Evolutionary conservation across 202 grass and related monocot species (phyloP).

Genomic region (Thinopyrum obtusiflorum): DNA sequence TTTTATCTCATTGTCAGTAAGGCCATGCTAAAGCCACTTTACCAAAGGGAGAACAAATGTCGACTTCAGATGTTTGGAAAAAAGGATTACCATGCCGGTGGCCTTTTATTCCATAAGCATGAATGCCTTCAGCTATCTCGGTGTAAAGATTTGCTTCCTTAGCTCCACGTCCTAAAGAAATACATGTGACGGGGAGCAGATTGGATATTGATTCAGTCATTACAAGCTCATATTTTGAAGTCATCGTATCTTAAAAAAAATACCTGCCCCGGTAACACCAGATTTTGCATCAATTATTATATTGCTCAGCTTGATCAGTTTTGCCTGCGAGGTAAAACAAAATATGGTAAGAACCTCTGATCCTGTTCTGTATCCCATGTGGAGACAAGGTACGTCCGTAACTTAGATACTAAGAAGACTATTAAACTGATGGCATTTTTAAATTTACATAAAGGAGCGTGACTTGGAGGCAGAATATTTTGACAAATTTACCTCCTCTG

Average conservation of each 20-base stretch:
- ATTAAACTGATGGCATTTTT: neutral
- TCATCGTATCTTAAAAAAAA: neutral
- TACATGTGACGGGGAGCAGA: neutral
- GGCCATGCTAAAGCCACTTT: slow-evolving; percentile 2
- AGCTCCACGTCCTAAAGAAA: slow-evolving; percentile 79
- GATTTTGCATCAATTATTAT: slow-evolving; percentile 99
- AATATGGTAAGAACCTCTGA: slow-evolving; percentile 23
- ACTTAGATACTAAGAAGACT: slow-evolving; percentile 20
- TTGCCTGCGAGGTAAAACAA: slow-evolving; percentile 45
- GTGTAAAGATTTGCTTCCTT: slow-evolving; percentile 99
- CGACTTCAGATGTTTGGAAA: neutral
- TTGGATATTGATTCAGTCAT: slow-evolving; percentile 5
- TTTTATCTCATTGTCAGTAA: slow-evolving; percentile 29
- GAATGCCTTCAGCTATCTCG: slow-evolving; percentile 91
- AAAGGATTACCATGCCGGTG: slow-evolving; percentile 78
- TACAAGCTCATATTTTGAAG: neutral
- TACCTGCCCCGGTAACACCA: slow-evolving; percentile 90
- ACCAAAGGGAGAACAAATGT: neutral
- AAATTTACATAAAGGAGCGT: neutral
- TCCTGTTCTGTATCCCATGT: neutral
- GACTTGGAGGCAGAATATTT: neutral
- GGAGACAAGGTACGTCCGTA: neutral
- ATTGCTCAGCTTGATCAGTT: slow-evolving; percentile 74
- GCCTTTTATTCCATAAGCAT: slow-evolving; percentile 88
- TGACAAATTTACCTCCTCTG: neutral